Base-by-base conservation (phyloP, 176 grass and related monocot species). In the Cocos nucifera region DNA sequence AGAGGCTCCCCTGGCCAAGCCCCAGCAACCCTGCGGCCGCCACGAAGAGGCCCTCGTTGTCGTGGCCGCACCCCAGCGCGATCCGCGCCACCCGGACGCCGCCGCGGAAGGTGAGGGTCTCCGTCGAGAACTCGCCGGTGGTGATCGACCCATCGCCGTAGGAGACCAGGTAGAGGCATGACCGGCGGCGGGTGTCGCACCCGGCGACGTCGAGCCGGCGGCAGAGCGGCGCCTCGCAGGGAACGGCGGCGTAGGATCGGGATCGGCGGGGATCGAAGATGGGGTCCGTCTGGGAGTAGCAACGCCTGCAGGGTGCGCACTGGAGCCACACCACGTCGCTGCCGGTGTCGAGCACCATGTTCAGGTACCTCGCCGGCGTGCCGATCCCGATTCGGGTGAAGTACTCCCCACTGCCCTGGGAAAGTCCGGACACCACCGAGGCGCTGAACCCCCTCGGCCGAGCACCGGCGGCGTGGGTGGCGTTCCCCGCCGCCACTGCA, bases 61-160 rank as follows among this genome's bases (percentile, higher is more conserved):
- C 84, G 65, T 98, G 93, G 58, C 93, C 93, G 63, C 93, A 92
- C 0, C 93, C 93, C 7, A 98, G 52, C 5, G 87, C 93, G 0
- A 98, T 53, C 8, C 84, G 78, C 26, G 70, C 63, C 27, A 98
- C 93, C 57, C 82, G 93, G 14, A 81, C 35, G 35, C 87, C 75
- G 30, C 84, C 72, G 15, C 78, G 54, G 76, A 97, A 97, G 21
- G 78, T 88, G 4, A 97, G 83, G 6, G 87, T 92, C 72, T 97
- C 93, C 7, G 76, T 97, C 1, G 81, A 87, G 51, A 91, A 87
- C 30, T 97, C 78, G 19, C 93, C 87, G 0, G 79, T 66, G 4
- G 93, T 97, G 53, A 97, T 28, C 22, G 93, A 97, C 4, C 93
- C 93, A 65, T 97, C 93, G 10, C 93, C 87, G 73, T 97, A 97